Evolutionary conservation across 108 stramenopile species (phyloP).

Genomic region (Nannochloropsis oceanica): DNA sequence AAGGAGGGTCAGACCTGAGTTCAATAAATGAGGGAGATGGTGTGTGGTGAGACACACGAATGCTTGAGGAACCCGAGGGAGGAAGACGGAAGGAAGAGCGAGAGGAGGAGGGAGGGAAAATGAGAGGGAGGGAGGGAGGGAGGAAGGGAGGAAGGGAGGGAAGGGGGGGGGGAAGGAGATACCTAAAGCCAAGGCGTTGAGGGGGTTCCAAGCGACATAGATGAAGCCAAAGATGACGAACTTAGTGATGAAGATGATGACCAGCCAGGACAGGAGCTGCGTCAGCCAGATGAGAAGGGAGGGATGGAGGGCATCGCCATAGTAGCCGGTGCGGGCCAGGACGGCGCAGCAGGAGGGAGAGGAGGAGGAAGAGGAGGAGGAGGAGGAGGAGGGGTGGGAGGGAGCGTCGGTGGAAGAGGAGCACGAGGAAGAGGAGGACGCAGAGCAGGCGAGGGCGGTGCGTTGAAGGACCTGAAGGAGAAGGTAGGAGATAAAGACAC

Average conservation of each 20-base stretch:
- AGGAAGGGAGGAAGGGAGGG: neutral
- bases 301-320: neutral
- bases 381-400: neutral
- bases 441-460: neutral
- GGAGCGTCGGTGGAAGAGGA: neutral
- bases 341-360: neutral
- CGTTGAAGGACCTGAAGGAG: neutral
- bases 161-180: neutral
- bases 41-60: too few relatives aligned
- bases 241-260: neutral
- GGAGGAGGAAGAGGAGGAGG: neutral
- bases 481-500: neutral
- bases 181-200: neutral
- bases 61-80: too few relatives aligned
- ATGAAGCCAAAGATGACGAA: neutral
- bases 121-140: too few relatives aligned
- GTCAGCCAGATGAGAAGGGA: neutral
- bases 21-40: too few relatives aligned
- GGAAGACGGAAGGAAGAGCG: too few relatives aligned
- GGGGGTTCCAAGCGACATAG: neutral
- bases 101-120: too few relatives aligned
- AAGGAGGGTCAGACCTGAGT: too few relatives aligned
- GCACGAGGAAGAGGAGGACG: neutral
- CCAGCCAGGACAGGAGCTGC: neutral
- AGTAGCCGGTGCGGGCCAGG: neutral